Evolutionary conservation across 2,329 filamentous ascomycete species (phyloP).

Genomic region (Rasamsonia emersonii): DNA sequence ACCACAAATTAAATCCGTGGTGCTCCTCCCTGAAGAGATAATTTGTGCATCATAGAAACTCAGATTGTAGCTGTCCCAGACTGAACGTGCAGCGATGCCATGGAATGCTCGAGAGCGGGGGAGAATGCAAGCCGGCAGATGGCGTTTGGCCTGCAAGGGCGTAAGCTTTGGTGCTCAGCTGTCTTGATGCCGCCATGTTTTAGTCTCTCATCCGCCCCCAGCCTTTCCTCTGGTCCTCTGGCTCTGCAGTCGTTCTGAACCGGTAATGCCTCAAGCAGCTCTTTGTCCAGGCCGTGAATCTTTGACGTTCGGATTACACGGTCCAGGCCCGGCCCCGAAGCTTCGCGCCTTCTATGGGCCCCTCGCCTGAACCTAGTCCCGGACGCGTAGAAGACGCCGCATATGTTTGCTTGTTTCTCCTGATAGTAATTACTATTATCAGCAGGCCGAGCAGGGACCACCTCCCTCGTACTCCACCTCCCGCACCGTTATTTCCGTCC

Average conservation of each 20-base stretch:
- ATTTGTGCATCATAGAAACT: slow-evolving; percentile 1
- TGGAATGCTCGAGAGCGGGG: slow-evolving; percentile 5
- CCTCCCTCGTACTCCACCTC: slow-evolving; percentile 3
- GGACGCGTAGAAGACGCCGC: not conserved
- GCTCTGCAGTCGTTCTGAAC: no score
- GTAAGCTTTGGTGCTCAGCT: no score
- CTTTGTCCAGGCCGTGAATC: not conserved
- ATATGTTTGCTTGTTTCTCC: no score
- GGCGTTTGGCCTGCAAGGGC: no score
- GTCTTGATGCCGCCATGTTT: slow-evolving; percentile 1
- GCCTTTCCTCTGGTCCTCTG: not conserved
- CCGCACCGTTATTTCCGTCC: slow-evolving; percentile 1
- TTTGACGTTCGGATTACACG: slow-evolving; percentile 3
- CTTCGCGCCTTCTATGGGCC: no score
- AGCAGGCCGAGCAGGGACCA: slow-evolving; percentile 3
- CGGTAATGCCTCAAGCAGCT: no score
- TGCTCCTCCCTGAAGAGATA: no score
- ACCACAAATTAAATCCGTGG: no score
- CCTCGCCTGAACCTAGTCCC: not conserved
- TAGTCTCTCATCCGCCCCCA: slow-evolving; percentile 1
- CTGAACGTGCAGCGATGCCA: not conserved
- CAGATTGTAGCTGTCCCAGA: no score
- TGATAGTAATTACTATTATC: no score
- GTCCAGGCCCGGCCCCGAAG: not conserved
- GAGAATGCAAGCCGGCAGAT: slow-evolving; percentile 2